These are phyloP conservation scores for Cadophora sp. DNA, from an alignment of 2,329 filamentous ascomycete genomes.

Conservation along the genomic window DNA sequence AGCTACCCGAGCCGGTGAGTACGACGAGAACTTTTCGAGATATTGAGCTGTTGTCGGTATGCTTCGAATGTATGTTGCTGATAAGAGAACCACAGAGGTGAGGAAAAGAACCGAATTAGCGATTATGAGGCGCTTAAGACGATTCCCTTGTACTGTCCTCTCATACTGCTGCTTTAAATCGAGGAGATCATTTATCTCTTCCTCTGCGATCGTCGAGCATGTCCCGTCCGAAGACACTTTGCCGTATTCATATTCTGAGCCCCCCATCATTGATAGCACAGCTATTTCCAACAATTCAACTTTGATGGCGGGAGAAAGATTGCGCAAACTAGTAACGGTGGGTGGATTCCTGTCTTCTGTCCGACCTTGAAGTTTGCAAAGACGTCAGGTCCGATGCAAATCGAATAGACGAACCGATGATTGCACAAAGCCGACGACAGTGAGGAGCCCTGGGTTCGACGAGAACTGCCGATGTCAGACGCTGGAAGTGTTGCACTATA, in stretches of 20 bases:
- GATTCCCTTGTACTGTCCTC: slow-evolving; percentile 3
- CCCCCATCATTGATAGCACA: slow-evolving; percentile 11
- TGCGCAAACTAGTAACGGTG: too few species aligned
- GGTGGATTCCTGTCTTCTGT: not conserved
- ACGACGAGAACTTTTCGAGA: slow-evolving; percentile 22
- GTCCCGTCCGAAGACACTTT: slow-evolving; percentile 14
- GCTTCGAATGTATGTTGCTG: slow-evolving; percentile 22
- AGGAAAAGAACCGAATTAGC: slow-evolving; percentile 20
- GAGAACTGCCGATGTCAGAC: not conserved
- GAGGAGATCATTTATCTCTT: slow-evolving; percentile 9
- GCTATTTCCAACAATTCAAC: not conserved
- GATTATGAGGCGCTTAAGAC: slow-evolving; percentile 6
- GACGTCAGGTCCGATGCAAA: not conserved
- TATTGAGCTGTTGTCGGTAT: slow-evolving; percentile 18
- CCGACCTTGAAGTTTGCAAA: not conserved
- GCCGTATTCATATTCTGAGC: slow-evolving; percentile 14
- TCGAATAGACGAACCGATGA: too few species aligned
- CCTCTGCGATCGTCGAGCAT: slow-evolving; percentile 10
- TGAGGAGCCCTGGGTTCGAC: not conserved
- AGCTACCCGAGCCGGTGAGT: slow-evolving; percentile 24
- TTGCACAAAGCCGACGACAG: not conserved
- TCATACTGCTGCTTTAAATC: slow-evolving; percentile 22
- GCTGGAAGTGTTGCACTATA: not conserved
- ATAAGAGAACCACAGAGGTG: slow-evolving; percentile 18
- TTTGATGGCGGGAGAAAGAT: too few species aligned